Evolutionary conservation across 2,329 filamentous ascomycete genomes (phyloP).

Genomic region (Epichloe aotearoae): DNA sequence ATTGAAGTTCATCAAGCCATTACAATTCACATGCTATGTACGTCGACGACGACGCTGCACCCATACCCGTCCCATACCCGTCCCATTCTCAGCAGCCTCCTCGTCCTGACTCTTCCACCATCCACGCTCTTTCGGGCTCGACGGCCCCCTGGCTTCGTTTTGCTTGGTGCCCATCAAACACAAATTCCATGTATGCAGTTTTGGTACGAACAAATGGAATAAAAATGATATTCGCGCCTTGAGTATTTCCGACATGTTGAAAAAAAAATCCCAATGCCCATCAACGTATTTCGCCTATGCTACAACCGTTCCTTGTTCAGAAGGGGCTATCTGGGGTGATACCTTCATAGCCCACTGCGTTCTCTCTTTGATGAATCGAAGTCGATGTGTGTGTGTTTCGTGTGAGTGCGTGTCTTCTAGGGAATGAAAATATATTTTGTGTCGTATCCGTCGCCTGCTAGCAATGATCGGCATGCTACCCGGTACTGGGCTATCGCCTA

Average conservation of each 20-base stretch:
- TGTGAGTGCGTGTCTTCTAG: conserved; percentile 7
- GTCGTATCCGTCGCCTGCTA: not conserved
- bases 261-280: conserved; percentile 4
- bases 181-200: not conserved
- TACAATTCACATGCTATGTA: conserved; percentile 6
- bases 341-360: conserved; percentile 1
- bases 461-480: too few species aligned
- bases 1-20: not conserved
- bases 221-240: not conserved
- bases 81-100: not conserved
- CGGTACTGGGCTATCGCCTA: not conserved
- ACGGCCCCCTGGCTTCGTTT: not conserved
- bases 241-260: not conserved
- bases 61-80: conserved; percentile 2
- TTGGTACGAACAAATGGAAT: not conserved
- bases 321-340: conserved; percentile 1
- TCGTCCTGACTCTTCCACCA: not conserved
- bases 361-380: not conserved
- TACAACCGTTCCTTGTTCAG: conserved; percentile 14
- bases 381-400: not conserved
- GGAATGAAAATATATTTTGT: not conserved
- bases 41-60: conserved; percentile 8
- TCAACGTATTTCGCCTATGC: conserved; percentile 21
- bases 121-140: not conserved
- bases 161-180: not conserved